Evolutionary conservation across 306 rosid genomes (phyloP), one percentile per base, ranked within the genome.

Genomic region (Parietaria judaica): DNA sequence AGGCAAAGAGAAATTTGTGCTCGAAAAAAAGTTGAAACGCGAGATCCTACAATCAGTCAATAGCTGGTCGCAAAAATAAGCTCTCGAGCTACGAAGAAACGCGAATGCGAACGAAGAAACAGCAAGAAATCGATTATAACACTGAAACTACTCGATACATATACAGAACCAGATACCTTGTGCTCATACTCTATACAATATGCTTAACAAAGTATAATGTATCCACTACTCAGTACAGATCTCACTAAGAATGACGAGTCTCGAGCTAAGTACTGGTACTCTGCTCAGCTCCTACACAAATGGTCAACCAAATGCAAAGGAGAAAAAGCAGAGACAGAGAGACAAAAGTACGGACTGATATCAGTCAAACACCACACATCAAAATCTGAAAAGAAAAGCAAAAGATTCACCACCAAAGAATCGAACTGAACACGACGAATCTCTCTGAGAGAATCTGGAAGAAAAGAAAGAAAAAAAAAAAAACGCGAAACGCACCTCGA

Each of bases 271-370:
- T 62, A 69, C 44, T 45, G 23, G 5, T 51, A 58, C 14, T 59
- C 58, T 59, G 14, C 60, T 56, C 39, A 6, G 12, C 64, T 70
- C 43, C 57, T 64, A 68, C 57, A 64, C 77, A 65, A 61, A 72
- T 67, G 69, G 31, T 60, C 47, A 31, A 63, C 64, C 63, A 11
- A 53, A 51, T 9, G 10, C 13, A 11, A 8, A 17, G 7, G 35
- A 36, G 45, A 23, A 50, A 50, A 14, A 9, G 38, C 9, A 45
- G 36, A 52, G 15, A 61, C 41, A 69, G 37, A 8, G 16, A 14
- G 5, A 56, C 11, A 60, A 51, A 57, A 43, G 17, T 10, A 31
- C 49, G 54, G 38, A 34, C 38, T 44, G 1, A 36, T 57, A 63
- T 8, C 54, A 36, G 34, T 45, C 46, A 63, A 17, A 16, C 16